Percentiles rank a stretch among this genome's conserved stretches.
phyloP scores from a whole-genome alignment of 2,329 filamentous ascomycete species.

The Colletotrichum sp. region DNA sequence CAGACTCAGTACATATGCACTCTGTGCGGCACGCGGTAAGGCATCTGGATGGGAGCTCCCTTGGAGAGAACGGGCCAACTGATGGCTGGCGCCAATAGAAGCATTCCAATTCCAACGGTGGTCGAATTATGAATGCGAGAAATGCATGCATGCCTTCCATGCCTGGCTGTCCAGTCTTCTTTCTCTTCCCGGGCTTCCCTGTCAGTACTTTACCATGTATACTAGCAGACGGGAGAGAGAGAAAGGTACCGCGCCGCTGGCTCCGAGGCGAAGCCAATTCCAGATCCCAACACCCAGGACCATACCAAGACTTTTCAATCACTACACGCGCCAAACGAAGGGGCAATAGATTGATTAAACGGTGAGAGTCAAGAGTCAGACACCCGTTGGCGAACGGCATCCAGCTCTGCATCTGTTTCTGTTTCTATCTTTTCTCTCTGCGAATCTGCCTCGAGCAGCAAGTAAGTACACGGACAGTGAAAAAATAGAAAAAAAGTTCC shows the following conservation, averaged over 20 bases:
- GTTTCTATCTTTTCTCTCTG: neutral
- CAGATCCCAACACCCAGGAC: neutral
- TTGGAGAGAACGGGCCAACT: neutral
- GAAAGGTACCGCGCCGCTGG: neutral
- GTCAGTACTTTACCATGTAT: neutral
- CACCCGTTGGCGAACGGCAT: neutral
- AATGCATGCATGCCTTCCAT: neutral
- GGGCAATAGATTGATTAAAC: constrained; percentile 12
- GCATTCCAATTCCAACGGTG: neutral
- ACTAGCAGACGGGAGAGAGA: neutral
- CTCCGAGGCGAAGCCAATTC: neutral
- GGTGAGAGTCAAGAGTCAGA: constrained; percentile 12
- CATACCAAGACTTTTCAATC: constrained; percentile 3
- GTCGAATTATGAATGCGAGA: neutral
- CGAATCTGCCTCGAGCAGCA: neutral
- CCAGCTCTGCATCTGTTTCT: neutral
- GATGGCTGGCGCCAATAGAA: neutral
- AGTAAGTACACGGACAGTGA: neutral
- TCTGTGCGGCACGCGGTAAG: neutral
- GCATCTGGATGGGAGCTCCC: neutral
- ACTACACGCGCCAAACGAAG: neutral
- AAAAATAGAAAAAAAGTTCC: neutral
- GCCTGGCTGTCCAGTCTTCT: neutral
- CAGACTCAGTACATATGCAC: neutral
- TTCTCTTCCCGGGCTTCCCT: neutral